Percentiles rank a stretch among this genome's conserved stretches.
Evolutionary conservation across 257 asterid genomes (phyloP).

Genomic region (Asclepias syriaca): DNA sequence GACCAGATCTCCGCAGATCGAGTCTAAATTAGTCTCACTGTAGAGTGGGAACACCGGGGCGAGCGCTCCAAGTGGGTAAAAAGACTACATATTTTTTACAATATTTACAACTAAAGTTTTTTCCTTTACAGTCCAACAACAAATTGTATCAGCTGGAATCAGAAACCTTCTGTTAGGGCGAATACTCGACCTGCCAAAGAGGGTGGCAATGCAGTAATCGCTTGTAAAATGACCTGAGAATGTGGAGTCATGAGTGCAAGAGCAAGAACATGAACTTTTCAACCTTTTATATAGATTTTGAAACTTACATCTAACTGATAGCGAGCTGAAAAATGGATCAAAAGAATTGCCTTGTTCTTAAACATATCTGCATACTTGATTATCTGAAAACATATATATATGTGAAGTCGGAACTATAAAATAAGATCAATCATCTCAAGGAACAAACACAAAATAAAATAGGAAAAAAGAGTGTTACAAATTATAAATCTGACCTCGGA

Average conservation of each 20-base stretch:
- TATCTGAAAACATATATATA: conserved; percentile 35
- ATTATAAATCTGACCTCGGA: conserved; percentile 56
- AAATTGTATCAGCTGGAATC: conserved; percentile 7
- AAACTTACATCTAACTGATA: conserved; percentile 71
- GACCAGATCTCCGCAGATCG: too few species aligned
- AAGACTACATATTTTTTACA: too few species aligned
- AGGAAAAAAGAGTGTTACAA: conserved; percentile 1
- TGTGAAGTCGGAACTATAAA: conserved; percentile 1
- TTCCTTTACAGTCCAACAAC: background rate
- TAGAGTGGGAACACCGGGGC: too few species aligned
- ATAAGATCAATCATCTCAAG: background rate
- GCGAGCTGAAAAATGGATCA: conserved; percentile 96
- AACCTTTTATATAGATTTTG: too few species aligned
- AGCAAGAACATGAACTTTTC: background rate
- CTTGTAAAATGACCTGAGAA: conserved; percentile 68
- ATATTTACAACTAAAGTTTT: too few species aligned
- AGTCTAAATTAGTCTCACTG: too few species aligned
- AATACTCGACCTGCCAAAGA: conserved; percentile 80
- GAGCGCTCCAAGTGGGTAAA: too few species aligned
- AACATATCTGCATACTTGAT: conserved; percentile 57
- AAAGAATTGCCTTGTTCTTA: conserved; percentile 85
- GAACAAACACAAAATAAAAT: background rate
- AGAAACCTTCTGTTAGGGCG: conserved; percentile 80
- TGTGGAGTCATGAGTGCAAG: background rate
- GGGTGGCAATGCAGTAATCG: conserved; percentile 58